These are phyloP conservation scores for Passalora sequoiae DNA, from an alignment of 2,329 filamentous ascomycete species.

Conservation along the genomic window DNA sequence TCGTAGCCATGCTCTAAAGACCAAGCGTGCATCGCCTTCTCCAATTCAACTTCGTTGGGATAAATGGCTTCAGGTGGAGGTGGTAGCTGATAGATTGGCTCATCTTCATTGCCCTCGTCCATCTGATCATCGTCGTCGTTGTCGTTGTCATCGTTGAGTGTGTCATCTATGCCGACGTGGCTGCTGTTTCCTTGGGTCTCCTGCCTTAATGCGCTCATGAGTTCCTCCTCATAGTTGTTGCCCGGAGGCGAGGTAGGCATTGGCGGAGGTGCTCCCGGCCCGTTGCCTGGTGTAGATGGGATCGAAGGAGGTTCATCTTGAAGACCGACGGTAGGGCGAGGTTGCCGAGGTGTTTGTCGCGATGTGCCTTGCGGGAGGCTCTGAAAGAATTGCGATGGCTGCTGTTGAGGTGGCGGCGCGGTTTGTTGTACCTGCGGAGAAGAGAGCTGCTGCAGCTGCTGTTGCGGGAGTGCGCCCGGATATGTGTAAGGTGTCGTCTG, in stretches of 20 bases:
- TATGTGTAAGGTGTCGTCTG: constrained; percentile 5
- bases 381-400: constrained; percentile 16
- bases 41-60: constrained; percentile 25
- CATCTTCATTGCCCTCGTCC: constrained; percentile 16
- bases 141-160: constrained; percentile 18
- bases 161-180: constrained; percentile 8
- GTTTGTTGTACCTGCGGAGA: constrained; percentile 2
- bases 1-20: constrained; percentile 33
- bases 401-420: background rate
- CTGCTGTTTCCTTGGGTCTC: constrained; percentile 12
- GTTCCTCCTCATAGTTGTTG: constrained; percentile 21
- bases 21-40: constrained; percentile 32
- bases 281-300: constrained; percentile 19
- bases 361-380: constrained; percentile 14
- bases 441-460: constrained; percentile 3
- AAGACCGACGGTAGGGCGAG: constrained; percentile 1
- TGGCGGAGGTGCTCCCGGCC: constrained; percentile 27
- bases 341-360: constrained; percentile 11
- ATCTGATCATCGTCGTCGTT: constrained; percentile 19
- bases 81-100: constrained; percentile 30
- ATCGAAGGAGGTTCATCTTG: constrained; percentile 10
- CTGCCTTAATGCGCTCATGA: constrained; percentile 25
- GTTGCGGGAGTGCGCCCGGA: constrained; percentile 2
- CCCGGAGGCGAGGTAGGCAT: constrained; percentile 20
- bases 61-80: constrained; percentile 31